phyloP scores from a whole-genome alignment of 108 stramenopile species.

The Bacterosira constricta region DNA sequence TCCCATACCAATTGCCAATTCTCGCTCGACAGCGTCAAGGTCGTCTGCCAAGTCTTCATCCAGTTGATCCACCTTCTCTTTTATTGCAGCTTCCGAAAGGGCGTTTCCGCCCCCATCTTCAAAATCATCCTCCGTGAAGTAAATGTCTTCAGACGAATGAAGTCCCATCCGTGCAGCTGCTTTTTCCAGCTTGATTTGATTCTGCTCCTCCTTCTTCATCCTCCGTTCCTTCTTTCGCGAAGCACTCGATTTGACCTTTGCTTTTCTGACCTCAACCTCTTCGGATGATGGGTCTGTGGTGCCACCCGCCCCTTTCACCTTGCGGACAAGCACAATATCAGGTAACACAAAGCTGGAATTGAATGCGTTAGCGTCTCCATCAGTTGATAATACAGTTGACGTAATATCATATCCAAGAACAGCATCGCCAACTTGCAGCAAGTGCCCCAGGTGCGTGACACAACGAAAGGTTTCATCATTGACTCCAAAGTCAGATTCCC shows the following conservation, averaged over 20 bases:
- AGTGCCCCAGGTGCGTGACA: conserved; percentile 93
- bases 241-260: conserved; percentile 51
- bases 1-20: conserved; percentile 26
- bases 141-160: conserved; percentile 50
- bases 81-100: conserved; percentile 35
- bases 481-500: conserved; percentile 90
- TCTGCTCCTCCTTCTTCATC: conserved; percentile 72
- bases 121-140: conserved; percentile 43
- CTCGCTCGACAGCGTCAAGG: conserved; percentile 62
- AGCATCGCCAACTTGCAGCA: conserved; percentile 91
- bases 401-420: conserved; percentile 95
- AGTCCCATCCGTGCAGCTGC: conserved; percentile 88
- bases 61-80: conserved; percentile 47
- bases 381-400: conserved; percentile 60
- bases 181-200: conserved; percentile 65
- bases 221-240: conserved; percentile 63
- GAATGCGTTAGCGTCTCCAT: conserved; percentile 51
- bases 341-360: conserved; percentile 76
- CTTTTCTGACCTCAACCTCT: conserved; percentile 18
- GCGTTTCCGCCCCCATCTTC: conserved; percentile 24
- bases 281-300: neutral
- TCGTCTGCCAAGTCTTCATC: conserved; percentile 74
- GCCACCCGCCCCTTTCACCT: conserved; percentile 57
- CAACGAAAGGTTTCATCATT: conserved; percentile 88
- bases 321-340: conserved; percentile 96